Conservation (phyloP, 2,329 filamentous ascomycete genomes). For the Myriangium duriaei region DNA sequence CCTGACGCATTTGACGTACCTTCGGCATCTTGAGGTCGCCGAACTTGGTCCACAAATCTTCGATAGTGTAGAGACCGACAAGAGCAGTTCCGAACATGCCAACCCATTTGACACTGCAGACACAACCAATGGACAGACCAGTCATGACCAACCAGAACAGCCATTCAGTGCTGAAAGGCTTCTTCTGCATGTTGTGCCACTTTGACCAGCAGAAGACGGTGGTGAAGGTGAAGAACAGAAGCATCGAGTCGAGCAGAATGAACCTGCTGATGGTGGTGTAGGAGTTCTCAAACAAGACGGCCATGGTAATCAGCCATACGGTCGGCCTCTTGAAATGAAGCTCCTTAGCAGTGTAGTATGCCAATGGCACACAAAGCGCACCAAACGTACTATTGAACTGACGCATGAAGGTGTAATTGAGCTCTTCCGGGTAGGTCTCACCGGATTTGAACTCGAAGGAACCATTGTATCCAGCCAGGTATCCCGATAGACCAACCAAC, state of each 20-base stretch:
- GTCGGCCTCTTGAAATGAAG: constrained; percentile 74
- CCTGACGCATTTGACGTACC: constrained; percentile 36
- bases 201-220: constrained; percentile 95
- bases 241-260: constrained; percentile 96
- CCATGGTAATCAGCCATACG: constrained; percentile 89
- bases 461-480: constrained; percentile 94
- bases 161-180: constrained; percentile 85
- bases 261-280: constrained; percentile 98
- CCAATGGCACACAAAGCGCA: constrained; percentile 80
- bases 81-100: constrained; percentile 91
- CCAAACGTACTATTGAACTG: constrained; percentile 94
- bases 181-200: constrained; percentile 77
- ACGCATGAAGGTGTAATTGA: constrained; percentile 98
- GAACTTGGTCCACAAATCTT: constrained; percentile 98
- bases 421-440: constrained; percentile 81
- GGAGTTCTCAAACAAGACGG: constrained; percentile 98
- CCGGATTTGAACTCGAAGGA: constrained; percentile 99
- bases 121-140: constrained; percentile 90
- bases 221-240: constrained; percentile 95
- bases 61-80: constrained; percentile 87
- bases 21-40: constrained; percentile 85
- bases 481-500: constrained; percentile 90
- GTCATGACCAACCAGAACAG: constrained; percentile 89
- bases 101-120: constrained; percentile 97
- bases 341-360: constrained; percentile 89